A percentile compares a stretch with the other conserved stretches of the same genome.
These are phyloP conservation scores for Clathrus columnatus DNA, from an alignment of 768 basidiomycete genomes.

Conservation along the genomic window DNA sequence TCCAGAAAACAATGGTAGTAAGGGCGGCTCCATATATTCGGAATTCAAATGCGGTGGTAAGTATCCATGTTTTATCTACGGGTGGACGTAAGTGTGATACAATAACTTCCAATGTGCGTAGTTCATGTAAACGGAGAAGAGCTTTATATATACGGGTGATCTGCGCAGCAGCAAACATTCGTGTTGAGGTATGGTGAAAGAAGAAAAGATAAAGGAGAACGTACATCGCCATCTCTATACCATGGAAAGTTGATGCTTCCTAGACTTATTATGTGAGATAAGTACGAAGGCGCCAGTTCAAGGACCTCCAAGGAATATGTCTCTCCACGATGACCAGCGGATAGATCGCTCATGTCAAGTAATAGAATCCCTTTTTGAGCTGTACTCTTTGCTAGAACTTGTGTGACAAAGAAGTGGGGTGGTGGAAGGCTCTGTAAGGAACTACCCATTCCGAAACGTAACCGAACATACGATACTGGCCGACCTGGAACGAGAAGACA, in stretches of 20 bases:
- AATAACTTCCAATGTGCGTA: constrained; percentile 5
- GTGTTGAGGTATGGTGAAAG: background rate
- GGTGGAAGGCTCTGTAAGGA: constrained; percentile 2
- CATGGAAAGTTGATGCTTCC: constrained; percentile 6
- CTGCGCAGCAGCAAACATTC: background rate
- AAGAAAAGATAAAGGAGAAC: background rate
- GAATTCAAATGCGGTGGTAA: constrained; percentile 1
- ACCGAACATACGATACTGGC: constrained; percentile 3
- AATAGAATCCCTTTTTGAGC: constrained; percentile 2
- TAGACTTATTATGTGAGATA: constrained; percentile 3
- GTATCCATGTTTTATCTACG: constrained; percentile 4
- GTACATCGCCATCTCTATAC: constrained; percentile 2
- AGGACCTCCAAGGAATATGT: constrained; percentile 7
- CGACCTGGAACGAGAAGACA: constrained; percentile 7
- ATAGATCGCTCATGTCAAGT: constrained; percentile 5
- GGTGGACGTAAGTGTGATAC: constrained; percentile 4
- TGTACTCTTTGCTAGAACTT: background rate
- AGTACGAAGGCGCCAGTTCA: constrained; percentile 4
- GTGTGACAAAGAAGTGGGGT: background rate
- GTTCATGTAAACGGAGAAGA: background rate
- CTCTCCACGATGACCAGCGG: background rate
- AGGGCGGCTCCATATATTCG: constrained; percentile 3
- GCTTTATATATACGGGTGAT: constrained; percentile 1
- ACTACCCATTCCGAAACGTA: constrained; percentile 1
- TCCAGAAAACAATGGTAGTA: constrained; percentile 1